These are phyloP conservation scores for Picochlorum sp. DNA, from an alignment of 139 green algal genomes.

Conservation along the genomic window DNA sequence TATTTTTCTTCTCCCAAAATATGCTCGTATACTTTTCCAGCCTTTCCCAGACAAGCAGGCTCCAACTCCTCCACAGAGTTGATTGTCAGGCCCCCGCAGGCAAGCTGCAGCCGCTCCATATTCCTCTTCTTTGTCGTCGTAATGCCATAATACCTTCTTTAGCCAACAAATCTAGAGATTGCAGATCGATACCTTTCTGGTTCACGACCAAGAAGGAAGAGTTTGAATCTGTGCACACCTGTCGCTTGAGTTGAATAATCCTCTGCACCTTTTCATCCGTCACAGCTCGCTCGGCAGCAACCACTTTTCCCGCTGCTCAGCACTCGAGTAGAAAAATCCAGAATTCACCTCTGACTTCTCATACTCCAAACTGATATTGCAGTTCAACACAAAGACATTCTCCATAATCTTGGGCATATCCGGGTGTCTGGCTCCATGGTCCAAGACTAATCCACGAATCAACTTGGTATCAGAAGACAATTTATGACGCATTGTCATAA, in stretches of 20 bases:
- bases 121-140: constrained; percentile 91
- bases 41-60: constrained; percentile 56
- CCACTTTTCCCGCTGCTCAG: constrained; percentile 96
- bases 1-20: constrained; percentile 98
- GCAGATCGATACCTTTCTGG: constrained; percentile 98
- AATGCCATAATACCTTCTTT: constrained; percentile 89
- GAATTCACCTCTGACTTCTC: constrained; percentile 97
- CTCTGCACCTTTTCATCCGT: constrained; percentile 86
- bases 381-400: constrained; percentile 86
- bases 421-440: constrained; percentile 92
- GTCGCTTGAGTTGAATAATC: constrained; percentile 90
- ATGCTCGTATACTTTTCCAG: constrained; percentile 93
- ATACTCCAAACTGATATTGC: constrained; percentile 98
- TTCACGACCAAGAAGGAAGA: constrained; percentile 96
- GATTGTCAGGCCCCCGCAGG: constrained; percentile 69
- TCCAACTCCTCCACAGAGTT: constrained; percentile 74
- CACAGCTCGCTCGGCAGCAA: constrained; percentile 84
- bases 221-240: constrained; percentile 54
- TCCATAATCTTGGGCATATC: constrained; percentile 96
- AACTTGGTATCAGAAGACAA: constrained; percentile 88
- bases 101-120: constrained; percentile 93
- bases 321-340: constrained; percentile 95
- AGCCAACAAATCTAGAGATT: constrained; percentile 91
- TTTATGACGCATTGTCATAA: constrained; percentile 98
- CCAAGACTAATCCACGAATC: constrained; percentile 89